Evolutionary conservation across 805 yeast genomes (phyloP).

Genomic region (Metschnikowia amazonensis): DNA sequence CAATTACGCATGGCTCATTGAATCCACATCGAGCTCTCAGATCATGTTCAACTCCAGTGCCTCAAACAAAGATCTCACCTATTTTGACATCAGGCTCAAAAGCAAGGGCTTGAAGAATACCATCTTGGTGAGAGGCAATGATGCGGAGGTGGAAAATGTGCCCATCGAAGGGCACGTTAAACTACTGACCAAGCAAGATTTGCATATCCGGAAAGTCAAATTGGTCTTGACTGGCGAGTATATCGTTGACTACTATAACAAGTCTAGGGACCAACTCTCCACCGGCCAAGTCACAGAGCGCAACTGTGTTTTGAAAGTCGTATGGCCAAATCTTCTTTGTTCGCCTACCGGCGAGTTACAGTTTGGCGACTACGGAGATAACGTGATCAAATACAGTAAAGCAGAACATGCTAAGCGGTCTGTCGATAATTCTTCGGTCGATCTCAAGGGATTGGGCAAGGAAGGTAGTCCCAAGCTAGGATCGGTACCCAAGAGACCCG

Average conservation of each 20-base stretch:
- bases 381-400: conserved; percentile 20
- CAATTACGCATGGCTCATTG: conserved; percentile 1
- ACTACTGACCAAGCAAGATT: conserved; percentile 40
- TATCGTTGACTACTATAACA: conserved; percentile 38
- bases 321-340: conserved; percentile 47
- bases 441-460: conserved; percentile 8
- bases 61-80: conserved; percentile 23
- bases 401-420: conserved; percentile 17
- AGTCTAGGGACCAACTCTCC: conserved; percentile 26
- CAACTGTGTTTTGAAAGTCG: conserved; percentile 37
- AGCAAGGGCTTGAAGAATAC: conserved; percentile 41
- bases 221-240: conserved; percentile 42
- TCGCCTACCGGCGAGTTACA: conserved; percentile 34
- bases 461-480: conserved; percentile 10
- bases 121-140: conserved; percentile 42
- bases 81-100: conserved; percentile 37
- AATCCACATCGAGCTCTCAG: background rate
- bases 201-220: conserved; percentile 36
- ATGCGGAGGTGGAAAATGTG: conserved; percentile 41
- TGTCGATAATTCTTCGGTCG: conserved; percentile 12
- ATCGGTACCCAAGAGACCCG: conserved; percentile 20
- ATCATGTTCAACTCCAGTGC: conserved; percentile 3
- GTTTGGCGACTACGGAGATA: conserved; percentile 43
- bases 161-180: conserved; percentile 47
- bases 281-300: conserved; percentile 37